Evolutionary conservation across 306 rosid genomes (phyloP), one percentile per base, ranked within the genome.

Genomic region (Prunus campanulata): DNA sequence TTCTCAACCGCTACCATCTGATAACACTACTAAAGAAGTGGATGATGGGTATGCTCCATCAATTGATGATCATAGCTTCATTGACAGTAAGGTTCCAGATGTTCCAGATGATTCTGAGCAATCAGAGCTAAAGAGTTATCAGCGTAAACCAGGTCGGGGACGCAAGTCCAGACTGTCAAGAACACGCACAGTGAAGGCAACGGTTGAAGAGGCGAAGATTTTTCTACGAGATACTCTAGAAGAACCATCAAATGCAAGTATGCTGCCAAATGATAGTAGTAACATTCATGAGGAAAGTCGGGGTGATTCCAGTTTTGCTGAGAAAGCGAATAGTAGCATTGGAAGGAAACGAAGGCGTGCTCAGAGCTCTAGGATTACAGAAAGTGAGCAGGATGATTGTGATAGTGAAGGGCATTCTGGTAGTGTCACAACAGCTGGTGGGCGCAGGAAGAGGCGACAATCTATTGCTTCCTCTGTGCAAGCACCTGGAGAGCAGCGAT

Each of bases 391-490:
- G 75, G 88, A 83, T 80, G 85, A 76, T 62, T 83, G 74, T 32
- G 93, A 90, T 70, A 88, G 96, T 62, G 99, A 91, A 76, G 96
- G 88, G n/a, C 82, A 77, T 1, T 88, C 97, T 44, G 93, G 80
- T 30, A 92, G 96, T 83, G 74, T 87, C 81, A 83, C 95, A 80
- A 84, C 95, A 83, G 72, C 88, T 76, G 90, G 82, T 68, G 85
- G 91, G 66, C 85, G 78, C 74, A 89, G 94, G 77, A 92, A 89
- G 89, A 90, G 79, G 85, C 83, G 83, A 71, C 92, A 83, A 83
- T 82, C 76, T 0, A 77, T 76, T 82, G 76, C 86, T 77, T 72
- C 90, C 35, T 48, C 87, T 4, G 79, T 82, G 67, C 90, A 74
- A 66, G 86, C 77, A 59, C 86, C 88, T 10, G 91, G 92, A 47